Evolutionary conservation across 179 eudicot species (phyloP).

Genomic region (Beta lomatogona): DNA sequence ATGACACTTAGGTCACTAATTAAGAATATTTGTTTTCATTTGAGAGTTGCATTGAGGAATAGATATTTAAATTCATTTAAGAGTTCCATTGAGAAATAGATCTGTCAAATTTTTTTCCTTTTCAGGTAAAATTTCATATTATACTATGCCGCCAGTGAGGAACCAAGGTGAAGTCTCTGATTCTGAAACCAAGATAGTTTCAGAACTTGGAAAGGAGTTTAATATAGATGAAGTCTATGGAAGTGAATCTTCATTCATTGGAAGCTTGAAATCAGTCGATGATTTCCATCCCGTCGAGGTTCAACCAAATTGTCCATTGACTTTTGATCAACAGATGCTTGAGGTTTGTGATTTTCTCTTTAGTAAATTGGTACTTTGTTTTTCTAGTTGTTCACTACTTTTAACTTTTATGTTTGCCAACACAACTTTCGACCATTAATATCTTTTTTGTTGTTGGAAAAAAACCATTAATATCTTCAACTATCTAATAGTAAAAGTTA

Average conservation of each 20-base stretch:
- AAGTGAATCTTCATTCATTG: conserved; percentile 74
- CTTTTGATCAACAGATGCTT: conserved; percentile 68
- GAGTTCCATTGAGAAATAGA: too few species aligned
- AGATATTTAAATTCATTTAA: not conserved
- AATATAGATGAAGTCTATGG: conserved; percentile 82
- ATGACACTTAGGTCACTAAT: not conserved
- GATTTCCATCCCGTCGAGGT: conserved; percentile 80
- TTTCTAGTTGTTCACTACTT: too few species aligned
- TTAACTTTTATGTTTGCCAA: too few species aligned
- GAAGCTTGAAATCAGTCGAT: conserved; percentile 73
- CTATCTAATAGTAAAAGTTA: too few species aligned
- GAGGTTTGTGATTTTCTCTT: conserved; percentile 53
- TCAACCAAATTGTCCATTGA: conserved; percentile 66
- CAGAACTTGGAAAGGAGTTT: conserved; percentile 86
- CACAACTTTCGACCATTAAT: too few species aligned
- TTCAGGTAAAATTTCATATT: conserved; percentile 90
- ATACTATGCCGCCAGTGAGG: conserved; percentile 88
- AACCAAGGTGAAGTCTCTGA: conserved; percentile 59
- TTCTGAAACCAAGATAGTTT: conserved; percentile 67
- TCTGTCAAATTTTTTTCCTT: not conserved
- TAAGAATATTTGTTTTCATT: too few species aligned
- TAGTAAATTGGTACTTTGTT: too few species aligned
- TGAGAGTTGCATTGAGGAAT: too few species aligned
- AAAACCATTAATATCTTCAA: too few species aligned
- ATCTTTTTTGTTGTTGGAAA: too few species aligned